Percentiles rank a stretch among this genome's conserved stretches.
These are phyloP conservation scores for Serpula lacrymans DNA, from an alignment of 768 basidiomycete species.

Conservation along the genomic window DNA sequence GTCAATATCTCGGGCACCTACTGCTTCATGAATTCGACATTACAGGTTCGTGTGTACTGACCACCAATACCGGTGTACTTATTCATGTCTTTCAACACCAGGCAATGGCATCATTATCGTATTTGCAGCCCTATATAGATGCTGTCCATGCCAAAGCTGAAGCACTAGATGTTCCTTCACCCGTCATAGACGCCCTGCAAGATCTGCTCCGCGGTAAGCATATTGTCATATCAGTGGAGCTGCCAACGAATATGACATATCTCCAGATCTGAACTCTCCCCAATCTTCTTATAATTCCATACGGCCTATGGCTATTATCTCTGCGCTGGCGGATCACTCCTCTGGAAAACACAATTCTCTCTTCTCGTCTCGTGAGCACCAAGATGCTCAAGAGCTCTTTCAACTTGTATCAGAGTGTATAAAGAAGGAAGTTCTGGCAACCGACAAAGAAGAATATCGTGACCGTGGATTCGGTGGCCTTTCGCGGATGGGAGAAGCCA, in stretches of 20 bases:
- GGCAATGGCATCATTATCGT: slow-evolving; percentile 86
- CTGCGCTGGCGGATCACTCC: slow-evolving; percentile 57
- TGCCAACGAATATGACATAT: background rate
- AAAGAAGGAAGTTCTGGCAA: slow-evolving; percentile 74
- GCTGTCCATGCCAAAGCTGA: slow-evolving; percentile 74
- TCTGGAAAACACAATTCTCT: slow-evolving; percentile 57
- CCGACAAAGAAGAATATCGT: slow-evolving; percentile 67
- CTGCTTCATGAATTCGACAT: slow-evolving; percentile 96
- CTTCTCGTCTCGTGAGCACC: slow-evolving; percentile 89
- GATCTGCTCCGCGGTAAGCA: slow-evolving; percentile 64
- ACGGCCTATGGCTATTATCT: slow-evolving; percentile 70
- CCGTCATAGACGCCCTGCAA: slow-evolving; percentile 79
- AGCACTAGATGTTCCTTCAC: slow-evolving; percentile 76
- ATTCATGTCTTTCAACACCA: slow-evolving; percentile 29
- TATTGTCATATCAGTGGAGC: background rate
- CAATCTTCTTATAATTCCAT: slow-evolving; percentile 54
- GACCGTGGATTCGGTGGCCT: slow-evolving; percentile 71
- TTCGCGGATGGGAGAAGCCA: slow-evolving; percentile 21
- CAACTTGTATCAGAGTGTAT: slow-evolving; percentile 88
- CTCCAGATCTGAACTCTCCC: slow-evolving; percentile 63
- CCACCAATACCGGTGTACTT: too few species aligned
- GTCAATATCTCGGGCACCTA: slow-evolving; percentile 96
- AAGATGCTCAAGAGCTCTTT: slow-evolving; percentile 98
- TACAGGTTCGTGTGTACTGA: slow-evolving; percentile 57
- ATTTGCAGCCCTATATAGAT: slow-evolving; percentile 78